phyloP scores from a whole-genome alignment of 371 early-diverging fungal species.

The Nematocida displodere region DNA sequence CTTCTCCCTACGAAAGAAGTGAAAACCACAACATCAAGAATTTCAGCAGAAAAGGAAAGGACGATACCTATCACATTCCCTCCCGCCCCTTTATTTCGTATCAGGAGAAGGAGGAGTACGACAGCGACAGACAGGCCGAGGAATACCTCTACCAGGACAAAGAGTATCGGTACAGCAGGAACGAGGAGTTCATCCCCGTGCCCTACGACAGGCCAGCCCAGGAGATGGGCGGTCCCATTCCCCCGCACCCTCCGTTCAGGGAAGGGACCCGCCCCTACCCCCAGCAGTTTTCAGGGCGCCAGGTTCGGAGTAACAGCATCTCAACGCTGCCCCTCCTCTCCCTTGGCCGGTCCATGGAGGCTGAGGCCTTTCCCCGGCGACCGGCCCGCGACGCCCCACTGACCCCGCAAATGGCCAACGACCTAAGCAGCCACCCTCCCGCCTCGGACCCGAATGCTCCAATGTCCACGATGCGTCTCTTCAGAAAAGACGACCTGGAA shows the following conservation, averaged over 20 bases:
- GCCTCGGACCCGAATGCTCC: background rate
- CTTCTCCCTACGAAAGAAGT: conserved; percentile 5
- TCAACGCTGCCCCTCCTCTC: conserved; percentile 31
- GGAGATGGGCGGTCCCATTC: background rate
- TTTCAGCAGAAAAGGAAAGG: background rate
- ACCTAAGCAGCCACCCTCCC: background rate
- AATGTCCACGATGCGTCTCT: conserved; percentile 32
- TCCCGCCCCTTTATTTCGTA: background rate
- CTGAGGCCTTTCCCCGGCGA: too few species aligned
- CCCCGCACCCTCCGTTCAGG: background rate
- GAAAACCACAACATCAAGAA: conserved; percentile 46
- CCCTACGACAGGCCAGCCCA: background rate
- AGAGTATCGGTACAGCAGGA: background rate
- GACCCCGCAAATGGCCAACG: background rate
- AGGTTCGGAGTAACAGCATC: conserved; percentile 36
- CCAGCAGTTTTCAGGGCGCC: conserved; percentile 26
- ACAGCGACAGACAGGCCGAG: conserved; percentile 1
- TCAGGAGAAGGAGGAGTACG: conserved; percentile 34
- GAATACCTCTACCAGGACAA: conserved; percentile 23
- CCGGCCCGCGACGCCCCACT: too few species aligned
- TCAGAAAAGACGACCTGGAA: conserved; percentile 39
- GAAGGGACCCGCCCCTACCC: background rate
- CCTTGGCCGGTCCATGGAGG: conserved; percentile 32
- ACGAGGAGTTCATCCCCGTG: conserved; percentile 11
- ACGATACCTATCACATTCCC: conserved; percentile 27